Evolutionary conservation across 2,329 filamentous ascomycete species (phyloP).

Genomic region (Cladosporium sp.): DNA sequence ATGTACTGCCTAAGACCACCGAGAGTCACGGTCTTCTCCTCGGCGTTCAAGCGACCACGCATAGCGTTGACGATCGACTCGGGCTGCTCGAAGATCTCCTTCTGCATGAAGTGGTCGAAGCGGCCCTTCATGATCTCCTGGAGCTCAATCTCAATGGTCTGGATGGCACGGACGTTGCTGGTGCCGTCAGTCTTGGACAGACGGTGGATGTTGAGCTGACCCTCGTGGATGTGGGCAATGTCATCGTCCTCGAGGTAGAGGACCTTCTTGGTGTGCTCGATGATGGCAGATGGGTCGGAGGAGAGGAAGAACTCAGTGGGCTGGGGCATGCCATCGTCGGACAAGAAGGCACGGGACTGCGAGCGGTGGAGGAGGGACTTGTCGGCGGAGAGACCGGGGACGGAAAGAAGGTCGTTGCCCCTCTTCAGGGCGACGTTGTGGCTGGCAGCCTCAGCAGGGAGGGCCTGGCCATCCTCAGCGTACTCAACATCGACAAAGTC

Average conservation of each 20-base stretch:
- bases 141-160: constrained; percentile 97
- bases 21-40: constrained; percentile 92
- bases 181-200: constrained; percentile 96
- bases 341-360: constrained; percentile 98
- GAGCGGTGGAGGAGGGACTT: constrained; percentile 98
- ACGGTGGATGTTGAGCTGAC: constrained; percentile 97
- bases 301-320: constrained; percentile 99
- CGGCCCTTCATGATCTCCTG: constrained; percentile 99
- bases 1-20: constrained; percentile 97
- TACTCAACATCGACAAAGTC: constrained; percentile 99
- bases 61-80: constrained; percentile 99
- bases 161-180: constrained; percentile 95
- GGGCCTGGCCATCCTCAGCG: constrained; percentile 77
- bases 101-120: constrained; percentile 99
- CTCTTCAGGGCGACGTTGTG: constrained; percentile 98
- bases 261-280: constrained; percentile 99
- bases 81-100: constrained; percentile 99
- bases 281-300: constrained; percentile 95
- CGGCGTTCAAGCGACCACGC: constrained; percentile 93
- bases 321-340: constrained; percentile 96
- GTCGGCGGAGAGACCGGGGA: constrained; percentile 85
- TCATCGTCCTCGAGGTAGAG: constrained; percentile 99
- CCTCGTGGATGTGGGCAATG: constrained; percentile 99
- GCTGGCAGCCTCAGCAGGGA: constrained; percentile 90
- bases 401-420: constrained; percentile 58